Conservation (phyloP, 352 stramenopile genomes). For the Globisporangium rhizosaccharum region DNA sequence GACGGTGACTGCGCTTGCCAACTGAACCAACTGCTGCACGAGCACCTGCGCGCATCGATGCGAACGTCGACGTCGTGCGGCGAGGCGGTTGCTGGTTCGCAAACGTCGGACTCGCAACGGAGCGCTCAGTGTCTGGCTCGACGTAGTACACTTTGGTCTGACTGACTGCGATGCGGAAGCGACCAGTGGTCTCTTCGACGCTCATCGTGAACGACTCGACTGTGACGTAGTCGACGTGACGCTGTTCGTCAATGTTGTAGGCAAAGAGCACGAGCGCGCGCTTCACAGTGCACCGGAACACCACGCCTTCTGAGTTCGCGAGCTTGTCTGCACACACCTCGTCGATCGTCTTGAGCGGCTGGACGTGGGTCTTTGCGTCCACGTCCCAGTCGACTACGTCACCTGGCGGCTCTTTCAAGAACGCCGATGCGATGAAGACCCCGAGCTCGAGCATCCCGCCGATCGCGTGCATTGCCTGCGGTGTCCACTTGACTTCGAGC, state of each 20-base stretch:
- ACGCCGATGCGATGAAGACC: conserved; percentile 28
- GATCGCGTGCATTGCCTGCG: conserved; percentile 56
- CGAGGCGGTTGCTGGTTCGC: conserved; percentile 13
- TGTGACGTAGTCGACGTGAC: conserved; percentile 49
- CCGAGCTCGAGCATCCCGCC: conserved; percentile 58
- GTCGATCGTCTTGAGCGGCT: conserved; percentile 29
- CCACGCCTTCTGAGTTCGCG: conserved; percentile 30
- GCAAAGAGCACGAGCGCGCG: conserved; percentile 45
- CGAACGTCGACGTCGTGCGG: conserved; percentile 9
- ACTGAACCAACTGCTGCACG: background rate
- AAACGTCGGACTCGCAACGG: conserved; percentile 9
- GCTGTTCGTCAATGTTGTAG: conserved; percentile 21
- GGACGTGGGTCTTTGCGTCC: conserved; percentile 18
- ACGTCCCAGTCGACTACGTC: background rate
- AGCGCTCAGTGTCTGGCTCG: conserved; percentile 10
- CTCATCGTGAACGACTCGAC: conserved; percentile 61
- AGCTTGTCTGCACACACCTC: conserved; percentile 35
- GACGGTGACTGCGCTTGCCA: background rate
- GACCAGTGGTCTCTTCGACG: conserved; percentile 38
- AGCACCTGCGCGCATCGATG: background rate
- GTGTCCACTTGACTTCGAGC: conserved; percentile 66
- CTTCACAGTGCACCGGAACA: conserved; percentile 65
- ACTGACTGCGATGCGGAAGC: conserved; percentile 49
- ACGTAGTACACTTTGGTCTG: conserved; percentile 39
- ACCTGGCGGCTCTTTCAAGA: conserved; percentile 16